Conservation (phyloP, 2,329 filamentous ascomycete species). For the Aspergillus proliferans region DNA sequence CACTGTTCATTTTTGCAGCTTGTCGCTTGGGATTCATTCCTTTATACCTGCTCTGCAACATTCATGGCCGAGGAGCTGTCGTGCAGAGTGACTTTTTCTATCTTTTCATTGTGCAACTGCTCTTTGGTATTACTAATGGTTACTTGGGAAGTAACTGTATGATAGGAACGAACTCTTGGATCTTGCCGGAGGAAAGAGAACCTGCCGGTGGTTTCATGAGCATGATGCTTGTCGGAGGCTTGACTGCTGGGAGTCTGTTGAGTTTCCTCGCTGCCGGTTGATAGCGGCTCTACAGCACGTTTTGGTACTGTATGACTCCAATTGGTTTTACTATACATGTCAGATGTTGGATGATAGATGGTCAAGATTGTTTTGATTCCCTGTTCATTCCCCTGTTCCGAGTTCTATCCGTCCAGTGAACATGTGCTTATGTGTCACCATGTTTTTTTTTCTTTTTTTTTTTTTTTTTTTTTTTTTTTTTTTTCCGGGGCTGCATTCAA, state of each 20-base stretch:
- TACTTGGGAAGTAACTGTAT: slow-evolving; percentile 83
- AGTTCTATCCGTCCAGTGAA: too few species aligned
- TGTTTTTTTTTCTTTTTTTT: too few species aligned
- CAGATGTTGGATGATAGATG: too few species aligned
- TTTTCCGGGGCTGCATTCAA: too few species aligned
- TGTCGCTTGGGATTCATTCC: slow-evolving; percentile 67
- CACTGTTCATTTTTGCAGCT: slow-evolving; percentile 63
- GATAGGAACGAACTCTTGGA: slow-evolving; percentile 81
- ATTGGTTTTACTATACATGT: background rate
- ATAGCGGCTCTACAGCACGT: slow-evolving; percentile 1
- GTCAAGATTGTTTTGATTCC: too few species aligned
- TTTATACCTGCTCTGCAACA: slow-evolving; percentile 83
- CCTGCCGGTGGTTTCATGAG: slow-evolving; percentile 93
- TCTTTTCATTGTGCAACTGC: slow-evolving; percentile 70
- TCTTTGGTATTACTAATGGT: slow-evolving; percentile 80
- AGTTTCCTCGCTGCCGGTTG: slow-evolving; percentile 66
- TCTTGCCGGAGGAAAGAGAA: slow-evolving; percentile 75
- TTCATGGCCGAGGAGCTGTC: slow-evolving; percentile 66
- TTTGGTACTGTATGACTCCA: background rate
- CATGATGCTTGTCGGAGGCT: slow-evolving; percentile 74
- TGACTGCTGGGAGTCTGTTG: slow-evolving; percentile 78
- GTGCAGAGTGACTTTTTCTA: slow-evolving; percentile 84
- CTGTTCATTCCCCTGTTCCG: too few species aligned
- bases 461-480: too few species aligned
- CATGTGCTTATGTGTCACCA: too few species aligned